Conservation (phyloP, 768 basidiomycete genomes). For the Boletus speciosus region DNA sequence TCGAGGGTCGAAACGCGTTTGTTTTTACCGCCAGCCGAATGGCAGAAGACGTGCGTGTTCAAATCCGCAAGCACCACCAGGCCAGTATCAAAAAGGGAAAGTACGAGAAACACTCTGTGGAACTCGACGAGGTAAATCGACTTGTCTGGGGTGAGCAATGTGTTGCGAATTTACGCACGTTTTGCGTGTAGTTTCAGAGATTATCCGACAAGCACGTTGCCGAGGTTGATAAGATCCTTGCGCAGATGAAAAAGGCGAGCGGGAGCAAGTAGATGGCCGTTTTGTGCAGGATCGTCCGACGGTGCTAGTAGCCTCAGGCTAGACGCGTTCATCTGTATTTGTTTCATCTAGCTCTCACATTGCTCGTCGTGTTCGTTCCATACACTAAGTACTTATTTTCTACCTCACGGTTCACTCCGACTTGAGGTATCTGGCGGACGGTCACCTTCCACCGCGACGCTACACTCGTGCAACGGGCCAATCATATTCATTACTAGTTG, state of each 20-base stretch:
- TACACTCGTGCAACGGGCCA: too few relatives aligned
- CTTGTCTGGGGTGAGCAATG: not conserved
- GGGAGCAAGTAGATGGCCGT: constrained; percentile 16
- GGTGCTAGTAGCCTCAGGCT: not conserved
- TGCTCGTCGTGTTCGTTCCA: not conserved
- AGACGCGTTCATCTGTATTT: not conserved
- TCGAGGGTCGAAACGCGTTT: constrained; percentile 62
- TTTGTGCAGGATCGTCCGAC: not conserved
- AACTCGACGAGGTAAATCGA: constrained; percentile 54
- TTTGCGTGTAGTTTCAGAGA: constrained; percentile 62
- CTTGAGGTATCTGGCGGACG: too few relatives aligned
- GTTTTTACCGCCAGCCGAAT: constrained; percentile 54
- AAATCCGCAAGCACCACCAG: constrained; percentile 70
- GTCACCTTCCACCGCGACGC: too few relatives aligned
- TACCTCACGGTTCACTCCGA: too few relatives aligned
- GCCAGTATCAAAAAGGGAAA: constrained; percentile 65
- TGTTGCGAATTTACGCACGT: not conserved
- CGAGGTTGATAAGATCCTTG: constrained; percentile 66
- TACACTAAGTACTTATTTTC: too few relatives aligned
- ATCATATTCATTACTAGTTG: too few relatives aligned
- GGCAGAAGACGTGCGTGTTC: constrained; percentile 73
- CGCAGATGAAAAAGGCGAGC: constrained; percentile 58
- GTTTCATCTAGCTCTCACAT: not conserved
- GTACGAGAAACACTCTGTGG: constrained; percentile 64
- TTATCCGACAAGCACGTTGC: constrained; percentile 57